phyloP scores from a whole-genome alignment of 495 filamentous ascomycete species.

The Clohesyomyces aquaticus region DNA sequence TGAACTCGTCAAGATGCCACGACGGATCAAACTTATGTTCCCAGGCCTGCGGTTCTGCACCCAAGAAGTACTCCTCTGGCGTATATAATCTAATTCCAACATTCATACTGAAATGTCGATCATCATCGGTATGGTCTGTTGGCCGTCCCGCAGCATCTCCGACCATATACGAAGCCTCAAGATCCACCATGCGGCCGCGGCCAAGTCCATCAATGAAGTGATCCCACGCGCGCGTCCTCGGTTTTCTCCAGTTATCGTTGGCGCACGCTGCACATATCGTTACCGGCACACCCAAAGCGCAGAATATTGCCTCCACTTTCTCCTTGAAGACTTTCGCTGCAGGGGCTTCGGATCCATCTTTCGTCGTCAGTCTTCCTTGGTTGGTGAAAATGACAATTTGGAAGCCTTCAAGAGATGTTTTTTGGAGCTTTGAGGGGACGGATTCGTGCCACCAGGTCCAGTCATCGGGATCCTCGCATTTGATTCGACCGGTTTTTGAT shows the following conservation, averaged over 20 bases:
- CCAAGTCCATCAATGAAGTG: not conserved
- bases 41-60: not conserved
- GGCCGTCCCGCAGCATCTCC: conserved; percentile 21
- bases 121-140: conserved; percentile 13
- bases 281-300: conserved; percentile 8
- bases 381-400: conserved; percentile 23
- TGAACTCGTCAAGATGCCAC: not conserved
- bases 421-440: not conserved
- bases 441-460: not conserved
- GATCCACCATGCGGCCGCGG: not conserved
- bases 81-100: conserved; percentile 1
- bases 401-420: not conserved
- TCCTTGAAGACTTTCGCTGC: not conserved
- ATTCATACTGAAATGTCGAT: conserved; percentile 21
- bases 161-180: conserved; percentile 1
- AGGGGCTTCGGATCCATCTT: conserved; percentile 5
- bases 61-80: not conserved
- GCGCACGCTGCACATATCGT: conserved; percentile 21
- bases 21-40: not conserved
- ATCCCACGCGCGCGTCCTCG: conserved; percentile 16
- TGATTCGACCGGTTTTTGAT: not conserved
- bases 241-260: conserved; percentile 21
- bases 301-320: not conserved
- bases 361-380: conserved; percentile 15
- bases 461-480: not conserved